Conservation (phyloP, 164 flowering plant species). For the Magnolia officinalis region DNA sequence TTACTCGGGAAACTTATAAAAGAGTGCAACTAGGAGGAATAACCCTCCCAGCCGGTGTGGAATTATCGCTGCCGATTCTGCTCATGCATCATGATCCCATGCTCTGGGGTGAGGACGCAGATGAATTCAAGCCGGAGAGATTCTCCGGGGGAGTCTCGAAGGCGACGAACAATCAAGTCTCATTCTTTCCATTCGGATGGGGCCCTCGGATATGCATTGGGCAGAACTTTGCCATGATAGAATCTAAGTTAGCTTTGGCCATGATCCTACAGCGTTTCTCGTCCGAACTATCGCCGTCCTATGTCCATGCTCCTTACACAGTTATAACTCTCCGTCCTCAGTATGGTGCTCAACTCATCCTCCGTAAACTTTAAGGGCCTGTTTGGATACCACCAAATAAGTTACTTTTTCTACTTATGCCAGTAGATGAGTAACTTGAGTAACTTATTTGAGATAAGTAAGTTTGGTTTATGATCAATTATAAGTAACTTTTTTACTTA, state of each 20-base stretch:
- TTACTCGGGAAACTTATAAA: neutral
- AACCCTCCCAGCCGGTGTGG: neutral
- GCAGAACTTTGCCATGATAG: slow-evolving; percentile 6
- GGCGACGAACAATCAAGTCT: slow-evolving; percentile 1
- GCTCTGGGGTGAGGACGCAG: neutral
- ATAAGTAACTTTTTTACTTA: too few species aligned
- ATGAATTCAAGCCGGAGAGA: slow-evolving; percentile 10
- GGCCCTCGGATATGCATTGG: slow-evolving; percentile 7
- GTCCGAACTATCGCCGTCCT: neutral
- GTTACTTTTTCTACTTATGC: too few species aligned
- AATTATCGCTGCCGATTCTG: neutral
- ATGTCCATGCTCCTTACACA: slow-evolving; percentile 11
- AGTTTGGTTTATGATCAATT: too few species aligned
- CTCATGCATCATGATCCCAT: slow-evolving; percentile 6
- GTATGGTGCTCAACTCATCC: slow-evolving; percentile 4
- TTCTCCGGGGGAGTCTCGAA: neutral
- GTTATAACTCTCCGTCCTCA: slow-evolving; percentile 8
- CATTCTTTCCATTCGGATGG: slow-evolving; percentile 9
- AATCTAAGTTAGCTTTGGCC: slow-evolving; percentile 7
- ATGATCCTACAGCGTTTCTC: slow-evolving; percentile 7
- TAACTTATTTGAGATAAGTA: too few species aligned
- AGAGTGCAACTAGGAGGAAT: slow-evolving; percentile 2
- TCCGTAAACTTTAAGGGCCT: neutral
- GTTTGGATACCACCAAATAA: too few species aligned
- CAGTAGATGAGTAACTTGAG: too few species aligned